These are phyloP conservation scores for Sextonia rubra DNA, from an alignment of 164 flowering plant genomes.

Conservation along the genomic window DNA sequence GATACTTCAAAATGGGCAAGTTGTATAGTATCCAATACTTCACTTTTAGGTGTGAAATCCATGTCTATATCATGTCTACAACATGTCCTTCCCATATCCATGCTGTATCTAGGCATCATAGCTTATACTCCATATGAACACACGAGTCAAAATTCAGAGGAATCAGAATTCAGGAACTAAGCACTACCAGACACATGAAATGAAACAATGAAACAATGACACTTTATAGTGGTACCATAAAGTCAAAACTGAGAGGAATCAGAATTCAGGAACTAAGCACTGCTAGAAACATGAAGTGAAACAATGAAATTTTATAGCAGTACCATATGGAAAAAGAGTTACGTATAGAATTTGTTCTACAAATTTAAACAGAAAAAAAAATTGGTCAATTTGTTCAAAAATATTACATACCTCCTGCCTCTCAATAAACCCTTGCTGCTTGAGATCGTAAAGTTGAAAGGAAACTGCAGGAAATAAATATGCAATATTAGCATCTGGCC, in stretches of 20 bases:
- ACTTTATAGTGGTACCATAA: too few relatives aligned
- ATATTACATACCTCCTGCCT: constrained; percentile 41
- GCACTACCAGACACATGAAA: not conserved
- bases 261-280: not conserved
- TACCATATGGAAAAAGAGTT: too few relatives aligned
- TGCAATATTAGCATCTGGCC: not conserved
- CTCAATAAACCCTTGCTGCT: constrained; percentile 59
- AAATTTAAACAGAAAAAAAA: not conserved
- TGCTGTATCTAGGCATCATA: too few relatives aligned
- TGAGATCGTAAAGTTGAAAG: constrained; percentile 55
- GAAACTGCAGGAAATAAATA: constrained; percentile 37
- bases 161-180: not conserved
- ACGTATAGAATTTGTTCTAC: not conserved
- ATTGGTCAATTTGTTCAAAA: not conserved
- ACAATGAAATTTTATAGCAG: too few relatives aligned
- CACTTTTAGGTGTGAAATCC: too few relatives aligned
- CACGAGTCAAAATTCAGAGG: too few relatives aligned
- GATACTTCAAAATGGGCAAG: too few relatives aligned
- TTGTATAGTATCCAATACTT: too few relatives aligned
- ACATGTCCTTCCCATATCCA: too few relatives aligned
- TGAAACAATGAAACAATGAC: too few relatives aligned
- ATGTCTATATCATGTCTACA: too few relatives aligned
- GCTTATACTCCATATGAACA: too few relatives aligned
- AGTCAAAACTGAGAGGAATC: not conserved
- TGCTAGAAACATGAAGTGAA: constrained; percentile 1